phyloP scores from a whole-genome alignment of 352 stramenopile species.

The Globisporangium mamillatum region DNA sequence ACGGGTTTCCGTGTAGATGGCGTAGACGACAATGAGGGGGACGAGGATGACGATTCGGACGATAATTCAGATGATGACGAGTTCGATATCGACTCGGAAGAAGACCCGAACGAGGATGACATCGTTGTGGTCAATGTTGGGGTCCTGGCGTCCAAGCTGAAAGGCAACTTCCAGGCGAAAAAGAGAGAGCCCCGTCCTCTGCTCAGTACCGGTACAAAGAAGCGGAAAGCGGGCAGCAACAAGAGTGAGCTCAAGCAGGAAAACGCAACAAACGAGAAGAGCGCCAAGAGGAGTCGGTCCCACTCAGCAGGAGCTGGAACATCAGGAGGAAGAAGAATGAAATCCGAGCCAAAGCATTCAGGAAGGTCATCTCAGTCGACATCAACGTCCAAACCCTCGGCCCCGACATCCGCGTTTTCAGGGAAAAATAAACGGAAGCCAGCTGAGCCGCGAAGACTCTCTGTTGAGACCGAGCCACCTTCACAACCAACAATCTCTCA shows the following conservation, averaged over 20 bases:
- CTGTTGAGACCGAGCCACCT: conserved; percentile 9
- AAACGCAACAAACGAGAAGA: neutral
- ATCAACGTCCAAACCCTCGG: neutral
- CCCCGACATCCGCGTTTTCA: neutral
- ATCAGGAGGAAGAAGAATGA: neutral
- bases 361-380: neutral
- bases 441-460: neutral
- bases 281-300: neutral
- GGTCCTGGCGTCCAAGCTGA: conserved; percentile 4
- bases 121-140: conserved; percentile 12
- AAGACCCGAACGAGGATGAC: conserved; percentile 17
- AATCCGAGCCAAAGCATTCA: neutral
- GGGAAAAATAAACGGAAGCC: conserved; percentile 9
- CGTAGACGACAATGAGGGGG: conserved; percentile 23
- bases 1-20: conserved; percentile 2
- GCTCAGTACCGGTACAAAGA: conserved; percentile 26
- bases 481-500: neutral
- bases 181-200: conserved; percentile 22
- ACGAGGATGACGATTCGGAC: conserved; percentile 16
- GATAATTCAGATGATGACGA: conserved; percentile 5
- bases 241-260: conserved; percentile 3
- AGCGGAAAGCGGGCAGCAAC: conserved; percentile 13
- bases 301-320: neutral
- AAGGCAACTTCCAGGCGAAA: conserved; percentile 11
- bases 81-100: conserved; percentile 5